Conservation (phyloP, 2,329 filamentous ascomycete species). For the Pseudogymnoascus sp. region DNA sequence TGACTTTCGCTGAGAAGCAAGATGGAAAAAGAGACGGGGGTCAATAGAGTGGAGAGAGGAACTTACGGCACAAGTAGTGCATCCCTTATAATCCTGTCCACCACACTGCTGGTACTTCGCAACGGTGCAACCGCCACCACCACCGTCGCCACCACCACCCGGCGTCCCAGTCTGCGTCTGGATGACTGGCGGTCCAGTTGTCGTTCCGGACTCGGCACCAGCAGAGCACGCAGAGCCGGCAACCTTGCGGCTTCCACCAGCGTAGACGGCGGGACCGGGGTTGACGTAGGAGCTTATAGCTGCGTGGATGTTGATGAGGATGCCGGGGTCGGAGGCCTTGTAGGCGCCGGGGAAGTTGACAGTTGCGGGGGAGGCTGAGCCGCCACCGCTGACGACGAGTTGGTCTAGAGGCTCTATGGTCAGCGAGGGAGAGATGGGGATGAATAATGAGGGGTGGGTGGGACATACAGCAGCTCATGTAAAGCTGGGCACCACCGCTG, state of each 20-base stretch:
- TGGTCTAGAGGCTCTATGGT: slow-evolving; percentile 31
- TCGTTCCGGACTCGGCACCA: slow-evolving; percentile 14
- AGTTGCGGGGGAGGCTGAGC: slow-evolving; percentile 33
- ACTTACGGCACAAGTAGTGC: slow-evolving; percentile 14
- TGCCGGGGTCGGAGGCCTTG: slow-evolving; percentile 16
- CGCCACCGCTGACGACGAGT: slow-evolving; percentile 37
- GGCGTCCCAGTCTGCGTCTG: background rate
- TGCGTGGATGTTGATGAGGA: slow-evolving; percentile 22
- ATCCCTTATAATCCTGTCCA: slow-evolving; percentile 15
- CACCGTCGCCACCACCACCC: background rate
- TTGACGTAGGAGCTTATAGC: slow-evolving; percentile 30
- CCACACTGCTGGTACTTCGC: slow-evolving; percentile 17
- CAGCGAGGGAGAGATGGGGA: slow-evolving; percentile 38
- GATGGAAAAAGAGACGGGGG: too few species aligned
- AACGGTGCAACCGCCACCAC: slow-evolving; percentile 12
- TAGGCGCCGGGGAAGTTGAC: slow-evolving; percentile 26
- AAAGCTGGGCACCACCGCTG: slow-evolving; percentile 36
- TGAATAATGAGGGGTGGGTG: slow-evolving; percentile 24
- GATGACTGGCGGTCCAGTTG: slow-evolving; percentile 8
- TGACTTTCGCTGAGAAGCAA: too few species aligned
- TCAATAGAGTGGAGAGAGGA: background rate
- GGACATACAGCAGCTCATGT: slow-evolving; percentile 33
- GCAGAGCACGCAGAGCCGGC: slow-evolving; percentile 15
- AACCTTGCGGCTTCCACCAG: slow-evolving; percentile 14
- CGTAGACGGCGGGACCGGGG: slow-evolving; percentile 31